Evolutionary conservation across 139 green algal species (phyloP).

Genomic region (Closterium sp.): DNA sequence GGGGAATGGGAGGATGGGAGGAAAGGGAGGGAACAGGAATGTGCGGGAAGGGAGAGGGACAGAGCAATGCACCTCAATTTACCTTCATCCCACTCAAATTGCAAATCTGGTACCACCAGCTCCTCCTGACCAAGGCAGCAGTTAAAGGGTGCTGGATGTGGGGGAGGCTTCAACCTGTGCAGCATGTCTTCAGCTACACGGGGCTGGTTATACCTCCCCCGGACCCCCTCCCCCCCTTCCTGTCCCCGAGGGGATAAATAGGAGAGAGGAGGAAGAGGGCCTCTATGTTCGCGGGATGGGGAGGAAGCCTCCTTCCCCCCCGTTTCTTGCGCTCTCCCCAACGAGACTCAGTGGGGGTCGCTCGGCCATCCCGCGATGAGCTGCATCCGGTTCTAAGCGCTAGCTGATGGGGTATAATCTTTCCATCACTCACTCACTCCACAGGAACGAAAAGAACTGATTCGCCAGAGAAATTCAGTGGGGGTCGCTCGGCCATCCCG

Average conservation of each 20-base stretch:
- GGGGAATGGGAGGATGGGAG: too few species aligned
- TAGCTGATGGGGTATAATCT: too few species aligned
- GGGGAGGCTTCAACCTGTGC: neutral
- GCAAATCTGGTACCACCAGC: slow-evolving; percentile 5
- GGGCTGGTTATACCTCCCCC: neutral
- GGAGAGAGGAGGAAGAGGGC: neutral
- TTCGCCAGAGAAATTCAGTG: neutral
- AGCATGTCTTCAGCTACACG: neutral
- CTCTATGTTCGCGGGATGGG: neutral
- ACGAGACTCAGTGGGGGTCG: neutral
- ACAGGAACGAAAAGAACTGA: too few species aligned
- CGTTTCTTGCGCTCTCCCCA: neutral
- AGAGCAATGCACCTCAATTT: neutral
- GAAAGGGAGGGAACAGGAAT: too few species aligned
- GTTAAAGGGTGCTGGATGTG: neutral
- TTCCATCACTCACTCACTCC: too few species aligned
- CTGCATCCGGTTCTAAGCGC: too few species aligned
- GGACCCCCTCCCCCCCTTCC: neutral
- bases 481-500: neutral
- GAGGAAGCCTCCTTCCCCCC: neutral
- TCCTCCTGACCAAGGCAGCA: too few species aligned
- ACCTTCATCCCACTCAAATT: slow-evolving; percentile 10
- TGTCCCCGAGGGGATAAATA: neutral
- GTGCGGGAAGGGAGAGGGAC: too few species aligned
- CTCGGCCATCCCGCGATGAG: neutral